Evolutionary conservation across 2,329 filamentous ascomycete genomes (phyloP).

Genomic region (Colletotrichum liaoningense): DNA sequence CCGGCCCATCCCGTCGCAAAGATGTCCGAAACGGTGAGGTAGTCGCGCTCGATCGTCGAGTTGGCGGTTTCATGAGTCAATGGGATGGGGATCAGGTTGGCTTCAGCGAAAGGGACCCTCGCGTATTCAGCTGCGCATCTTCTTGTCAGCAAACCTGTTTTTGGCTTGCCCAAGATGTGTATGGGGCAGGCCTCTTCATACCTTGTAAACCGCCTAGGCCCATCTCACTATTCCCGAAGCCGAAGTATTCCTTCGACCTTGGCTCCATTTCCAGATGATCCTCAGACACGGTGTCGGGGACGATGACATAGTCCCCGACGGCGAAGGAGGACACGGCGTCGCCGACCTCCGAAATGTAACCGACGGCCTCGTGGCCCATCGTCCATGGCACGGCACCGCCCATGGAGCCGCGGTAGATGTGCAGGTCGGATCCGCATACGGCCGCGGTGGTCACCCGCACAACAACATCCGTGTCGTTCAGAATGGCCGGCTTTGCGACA

Average conservation of each 20-base stretch:
- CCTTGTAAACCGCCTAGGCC: slow-evolving; percentile 19
- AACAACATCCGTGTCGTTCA: slow-evolving; percentile 45
- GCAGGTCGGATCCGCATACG: slow-evolving; percentile 49
- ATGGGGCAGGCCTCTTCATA: neutral
- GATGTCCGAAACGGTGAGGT: slow-evolving; percentile 58
- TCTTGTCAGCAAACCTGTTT: neutral
- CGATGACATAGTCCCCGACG: slow-evolving; percentile 52
- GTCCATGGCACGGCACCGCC: slow-evolving; percentile 32
- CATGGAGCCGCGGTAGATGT: slow-evolving; percentile 44
- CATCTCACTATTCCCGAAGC: neutral
- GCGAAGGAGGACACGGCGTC: slow-evolving; percentile 46
- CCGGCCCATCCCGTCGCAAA: slow-evolving; percentile 67
- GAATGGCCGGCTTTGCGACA: slow-evolving; percentile 35
- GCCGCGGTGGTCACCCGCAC: slow-evolving; percentile 46
- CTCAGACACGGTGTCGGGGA: slow-evolving; percentile 39
- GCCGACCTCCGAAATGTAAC: slow-evolving; percentile 49
- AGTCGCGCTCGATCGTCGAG: slow-evolving; percentile 70
- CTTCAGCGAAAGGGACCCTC: slow-evolving; percentile 73
- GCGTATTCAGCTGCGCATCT: slow-evolving; percentile 60
- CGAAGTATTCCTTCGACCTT: slow-evolving; percentile 1
- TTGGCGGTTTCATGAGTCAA: slow-evolving; percentile 45
- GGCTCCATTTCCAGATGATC: neutral
- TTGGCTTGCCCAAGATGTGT: too few relatives aligned
- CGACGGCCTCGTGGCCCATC: slow-evolving; percentile 55
- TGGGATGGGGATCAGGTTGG: slow-evolving; percentile 71